Evolutionary conservation across 1,284 basidiomycete species (phyloP).

Genomic region (Melampsora larici-populina): DNA sequence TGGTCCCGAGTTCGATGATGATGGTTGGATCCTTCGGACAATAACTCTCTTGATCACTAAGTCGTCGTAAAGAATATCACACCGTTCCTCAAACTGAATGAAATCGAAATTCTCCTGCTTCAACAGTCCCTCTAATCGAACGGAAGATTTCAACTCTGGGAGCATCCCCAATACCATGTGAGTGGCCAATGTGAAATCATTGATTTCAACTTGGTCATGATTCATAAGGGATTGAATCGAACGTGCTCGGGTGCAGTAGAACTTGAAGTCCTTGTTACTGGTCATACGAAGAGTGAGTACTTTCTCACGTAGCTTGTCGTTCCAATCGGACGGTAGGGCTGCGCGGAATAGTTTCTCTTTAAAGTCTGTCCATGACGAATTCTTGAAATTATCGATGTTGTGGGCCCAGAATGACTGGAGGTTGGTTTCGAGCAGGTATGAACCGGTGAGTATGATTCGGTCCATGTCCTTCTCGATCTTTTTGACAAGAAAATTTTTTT

Average conservation of each 20-base stretch:
- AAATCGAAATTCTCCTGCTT: not conserved
- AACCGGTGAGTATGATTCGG: too few relatives aligned
- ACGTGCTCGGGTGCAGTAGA: not conserved
- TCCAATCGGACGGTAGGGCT: conserved; percentile 1
- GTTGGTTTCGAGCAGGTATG: too few relatives aligned
- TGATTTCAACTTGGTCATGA: not conserved
- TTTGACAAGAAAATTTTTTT: too few relatives aligned
- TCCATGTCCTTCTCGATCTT: too few relatives aligned
- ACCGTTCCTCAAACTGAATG: not conserved
- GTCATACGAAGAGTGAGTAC: not conserved
- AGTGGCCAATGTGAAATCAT: not conserved
- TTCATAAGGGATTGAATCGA: too few relatives aligned
- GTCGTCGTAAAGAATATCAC: not conserved
- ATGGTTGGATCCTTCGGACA: not conserved
- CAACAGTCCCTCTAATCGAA: too few relatives aligned
- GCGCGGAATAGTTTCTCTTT: too few relatives aligned
- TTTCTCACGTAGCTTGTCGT: not conserved
- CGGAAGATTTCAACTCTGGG: not conserved
- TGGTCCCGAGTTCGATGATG: not conserved
- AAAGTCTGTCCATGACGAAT: not conserved
- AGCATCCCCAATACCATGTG: not conserved
- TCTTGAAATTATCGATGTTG: not conserved
- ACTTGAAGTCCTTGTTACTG: not conserved
- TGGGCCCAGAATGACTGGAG: not conserved
- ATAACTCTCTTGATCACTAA: not conserved